Conservation (phyloP, 768 basidiomycete species). For the Boletellus ananas region DNA sequence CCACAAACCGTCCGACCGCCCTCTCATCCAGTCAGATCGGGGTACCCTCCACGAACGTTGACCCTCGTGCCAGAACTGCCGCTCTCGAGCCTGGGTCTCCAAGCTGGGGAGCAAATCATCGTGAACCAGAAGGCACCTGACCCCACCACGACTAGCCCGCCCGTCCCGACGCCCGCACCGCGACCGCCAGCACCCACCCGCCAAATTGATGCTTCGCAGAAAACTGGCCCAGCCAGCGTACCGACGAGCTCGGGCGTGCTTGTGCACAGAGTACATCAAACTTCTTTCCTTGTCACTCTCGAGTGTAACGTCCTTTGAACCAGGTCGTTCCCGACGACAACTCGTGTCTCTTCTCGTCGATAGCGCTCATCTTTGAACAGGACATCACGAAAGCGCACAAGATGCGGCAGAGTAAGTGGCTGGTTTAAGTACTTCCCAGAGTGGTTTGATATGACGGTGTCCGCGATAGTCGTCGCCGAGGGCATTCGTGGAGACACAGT, state of each 20-base stretch:
- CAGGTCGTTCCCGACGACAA: slow-evolving; percentile 97
- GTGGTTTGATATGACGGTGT: slow-evolving; percentile 5
- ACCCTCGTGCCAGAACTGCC: slow-evolving; percentile 72
- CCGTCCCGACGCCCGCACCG: slow-evolving; percentile 10
- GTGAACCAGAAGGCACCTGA: slow-evolving; percentile 45
- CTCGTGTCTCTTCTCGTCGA: slow-evolving; percentile 87
- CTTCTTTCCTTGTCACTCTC: not conserved
- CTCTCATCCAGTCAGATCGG: slow-evolving; percentile 57
- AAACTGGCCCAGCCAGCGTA: slow-evolving; percentile 52
- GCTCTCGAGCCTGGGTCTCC: slow-evolving; percentile 71
- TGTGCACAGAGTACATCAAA: slow-evolving; percentile 58
- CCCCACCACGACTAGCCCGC: slow-evolving; percentile 4
- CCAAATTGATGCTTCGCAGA: slow-evolving; percentile 13
- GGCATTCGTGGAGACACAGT: slow-evolving; percentile 69
- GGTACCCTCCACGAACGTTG: slow-evolving; percentile 80
- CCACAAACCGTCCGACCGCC: not conserved
- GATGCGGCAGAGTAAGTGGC: slow-evolving; percentile 66
- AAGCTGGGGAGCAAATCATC: slow-evolving; percentile 81
- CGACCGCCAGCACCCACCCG: slow-evolving; percentile 14
- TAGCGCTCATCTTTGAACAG: slow-evolving; percentile 84
- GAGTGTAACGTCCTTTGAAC: not conserved
- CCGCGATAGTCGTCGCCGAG: slow-evolving; percentile 70
- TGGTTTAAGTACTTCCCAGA: not conserved
- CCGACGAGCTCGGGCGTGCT: slow-evolving; percentile 60
- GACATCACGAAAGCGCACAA: slow-evolving; percentile 63